Conservation (phyloP, 179 eudicot species). For the Patellifolia procumbens region DNA sequence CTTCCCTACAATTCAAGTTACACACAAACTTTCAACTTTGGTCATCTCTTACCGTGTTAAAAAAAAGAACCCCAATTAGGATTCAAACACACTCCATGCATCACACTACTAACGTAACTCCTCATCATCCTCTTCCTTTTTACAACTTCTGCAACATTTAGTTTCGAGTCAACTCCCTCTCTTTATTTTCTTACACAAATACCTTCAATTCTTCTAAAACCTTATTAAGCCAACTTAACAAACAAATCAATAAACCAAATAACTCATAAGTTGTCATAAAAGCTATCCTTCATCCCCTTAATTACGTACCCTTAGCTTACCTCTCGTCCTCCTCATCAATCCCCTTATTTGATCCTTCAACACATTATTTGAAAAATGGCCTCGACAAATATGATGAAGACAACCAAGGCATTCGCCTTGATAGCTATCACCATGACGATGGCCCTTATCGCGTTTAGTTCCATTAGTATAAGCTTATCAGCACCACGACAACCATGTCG, state of each 20-base stretch:
- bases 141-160: background rate
- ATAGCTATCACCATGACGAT: constrained; percentile 37
- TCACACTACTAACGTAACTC: background rate
- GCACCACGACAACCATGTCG: background rate
- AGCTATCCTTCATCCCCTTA: background rate
- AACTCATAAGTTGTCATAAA: background rate
- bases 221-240: constrained; percentile 4
- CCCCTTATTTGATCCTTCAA: background rate
- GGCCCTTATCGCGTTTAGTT: constrained; percentile 29
- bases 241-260: background rate
- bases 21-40: constrained; percentile 10
- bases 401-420: constrained; percentile 31
- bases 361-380: constrained; percentile 3
- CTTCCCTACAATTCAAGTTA: background rate
- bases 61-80: background rate
- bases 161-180: constrained; percentile 39
- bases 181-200: constrained; percentile 26
- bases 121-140: constrained; percentile 5
- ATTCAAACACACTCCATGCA: constrained; percentile 19
- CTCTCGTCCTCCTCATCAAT: too few species aligned
- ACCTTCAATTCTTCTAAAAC: background rate
- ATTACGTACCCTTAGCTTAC: too few species aligned
- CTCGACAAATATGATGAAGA: constrained; percentile 27
- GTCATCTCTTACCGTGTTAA: constrained; percentile 11
- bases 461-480: constrained; percentile 10